These are phyloP conservation scores for Dendryphion nanum DNA, from an alignment of 2,329 filamentous ascomycete genomes.

Conservation along the genomic window DNA sequence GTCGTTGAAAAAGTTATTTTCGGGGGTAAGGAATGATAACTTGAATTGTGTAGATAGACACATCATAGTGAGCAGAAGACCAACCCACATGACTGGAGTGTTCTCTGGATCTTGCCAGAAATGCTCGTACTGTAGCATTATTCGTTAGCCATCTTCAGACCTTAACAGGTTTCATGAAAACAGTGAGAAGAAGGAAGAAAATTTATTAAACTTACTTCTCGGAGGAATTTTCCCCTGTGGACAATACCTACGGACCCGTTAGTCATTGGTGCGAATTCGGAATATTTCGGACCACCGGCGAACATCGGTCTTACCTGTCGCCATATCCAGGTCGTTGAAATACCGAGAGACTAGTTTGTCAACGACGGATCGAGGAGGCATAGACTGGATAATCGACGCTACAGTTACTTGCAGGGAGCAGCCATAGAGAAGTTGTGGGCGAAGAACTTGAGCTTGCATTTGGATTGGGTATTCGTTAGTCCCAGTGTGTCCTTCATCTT, in stretches of 20 bases:
- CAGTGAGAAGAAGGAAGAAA: no score
- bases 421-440: slow-evolving; percentile 31
- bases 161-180: no score
- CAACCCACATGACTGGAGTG: slow-evolving; percentile 45
- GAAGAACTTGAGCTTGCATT: slow-evolving; percentile 11
- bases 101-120: slow-evolving; percentile 44
- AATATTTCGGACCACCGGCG: no score
- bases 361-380: slow-evolving; percentile 23
- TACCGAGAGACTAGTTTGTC: slow-evolving; percentile 24
- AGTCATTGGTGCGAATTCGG: slow-evolving; percentile 26
- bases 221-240: no score
- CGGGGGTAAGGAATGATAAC: slow-evolving; percentile 11
- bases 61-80: slow-evolving; percentile 44
- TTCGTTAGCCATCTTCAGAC: no score
- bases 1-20: slow-evolving; percentile 5
- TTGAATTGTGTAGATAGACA: slow-evolving; percentile 26
- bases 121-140: slow-evolving; percentile 42
- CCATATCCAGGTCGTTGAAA: slow-evolving; percentile 26
- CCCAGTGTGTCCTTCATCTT: no score
- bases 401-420: slow-evolving; percentile 23
- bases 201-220: no score
- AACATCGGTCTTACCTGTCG: no score
- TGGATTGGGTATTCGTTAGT: slow-evolving; percentile 22
- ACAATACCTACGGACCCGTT: no score
- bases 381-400: slow-evolving; percentile 24